These are phyloP conservation scores for Grifola frondosa DNA, from an alignment of 1,284 basidiomycete species.

Conservation along the genomic window DNA sequence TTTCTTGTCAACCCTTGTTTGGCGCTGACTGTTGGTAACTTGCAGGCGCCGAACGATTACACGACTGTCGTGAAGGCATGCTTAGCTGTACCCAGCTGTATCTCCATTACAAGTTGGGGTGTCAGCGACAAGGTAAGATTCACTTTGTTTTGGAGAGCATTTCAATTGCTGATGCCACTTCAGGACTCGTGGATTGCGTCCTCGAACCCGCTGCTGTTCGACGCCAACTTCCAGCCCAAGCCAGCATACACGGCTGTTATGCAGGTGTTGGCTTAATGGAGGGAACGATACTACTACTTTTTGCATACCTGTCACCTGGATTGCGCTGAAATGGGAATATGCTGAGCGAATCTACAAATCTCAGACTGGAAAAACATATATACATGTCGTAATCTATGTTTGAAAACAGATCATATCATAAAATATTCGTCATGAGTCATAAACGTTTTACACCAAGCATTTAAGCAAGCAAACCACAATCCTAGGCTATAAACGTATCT, in stretches of 20 bases:
- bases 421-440: too few species aligned
- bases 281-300: too few species aligned
- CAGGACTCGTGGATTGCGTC: conserved; percentile 47
- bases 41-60: conserved; percentile 40
- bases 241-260: conserved; percentile 47
- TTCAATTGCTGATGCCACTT: background rate
- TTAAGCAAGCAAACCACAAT: too few species aligned
- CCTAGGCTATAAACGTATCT: too few species aligned
- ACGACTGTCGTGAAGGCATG: conserved; percentile 47
- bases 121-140: conserved; percentile 45
- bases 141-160: background rate
- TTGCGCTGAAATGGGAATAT: too few species aligned
- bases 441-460: too few species aligned
- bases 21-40: background rate
- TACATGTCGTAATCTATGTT: too few species aligned
- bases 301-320: too few species aligned
- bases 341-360: too few species aligned
- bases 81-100: conserved; percentile 41
- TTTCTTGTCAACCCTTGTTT: background rate
- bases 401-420: too few species aligned
- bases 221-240: conserved; percentile 46
- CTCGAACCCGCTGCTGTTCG: conserved; percentile 42
- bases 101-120: conserved; percentile 50
- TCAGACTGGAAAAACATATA: too few species aligned
- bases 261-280: conserved; percentile 19